Evolutionary conservation across 768 basidiomycete genomes (phyloP), one percentile per base, ranked within the genome.

Genomic region (Tricholoma saponaceum): DNA sequence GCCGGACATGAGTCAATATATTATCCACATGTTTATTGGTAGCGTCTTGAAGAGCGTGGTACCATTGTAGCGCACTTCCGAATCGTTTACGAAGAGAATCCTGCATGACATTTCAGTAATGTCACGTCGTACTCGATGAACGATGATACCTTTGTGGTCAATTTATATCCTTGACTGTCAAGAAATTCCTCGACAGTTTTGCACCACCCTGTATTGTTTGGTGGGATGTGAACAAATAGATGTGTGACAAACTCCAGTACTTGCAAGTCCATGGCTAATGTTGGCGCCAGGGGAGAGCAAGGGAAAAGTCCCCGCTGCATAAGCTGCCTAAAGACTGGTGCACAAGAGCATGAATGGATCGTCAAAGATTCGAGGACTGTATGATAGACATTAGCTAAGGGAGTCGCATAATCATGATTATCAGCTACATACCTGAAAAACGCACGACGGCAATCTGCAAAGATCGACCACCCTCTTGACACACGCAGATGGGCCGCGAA

Each of bases 181-280:
- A 70, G 52, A 51, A 67, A 68, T 0, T 59, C 51, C 44, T 72
- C 67, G 7, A 73, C 30, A 0, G 72, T 62, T 16, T 67, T 59
- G n/a, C 66, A 62, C 62, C 65, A 68, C 0, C 65, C 71, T 1
- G 66, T 65, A 46, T 58, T 64, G 49, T 72, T 71, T 8, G 67
- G 70, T 8, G 70, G 57, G 8, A 65, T 56, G n/a, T 50, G 55
- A 25, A 70, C 44, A 57, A 71, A 74, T 0, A 74, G 57, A 4
- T 64, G n/a, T n/a, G n/a, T n/a, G n/a, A n/a, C n/a, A n/a, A n/a
- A n/a, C n/a, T n/a, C n/a, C n/a, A n/a, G n/a, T n/a, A n/a, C n/a
- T n/a, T n/a, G n/a, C n/a, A n/a, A n/a, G n/a, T n/a, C n/a, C n/a
- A n/a, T n/a, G n/a, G n/a, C n/a, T n/a, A n/a, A n/a, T n/a, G n/a